These are phyloP conservation scores for Hordeum pubiflorum DNA, from an alignment of 202 grass and related monocot genomes.

Conservation along the genomic window DNA sequence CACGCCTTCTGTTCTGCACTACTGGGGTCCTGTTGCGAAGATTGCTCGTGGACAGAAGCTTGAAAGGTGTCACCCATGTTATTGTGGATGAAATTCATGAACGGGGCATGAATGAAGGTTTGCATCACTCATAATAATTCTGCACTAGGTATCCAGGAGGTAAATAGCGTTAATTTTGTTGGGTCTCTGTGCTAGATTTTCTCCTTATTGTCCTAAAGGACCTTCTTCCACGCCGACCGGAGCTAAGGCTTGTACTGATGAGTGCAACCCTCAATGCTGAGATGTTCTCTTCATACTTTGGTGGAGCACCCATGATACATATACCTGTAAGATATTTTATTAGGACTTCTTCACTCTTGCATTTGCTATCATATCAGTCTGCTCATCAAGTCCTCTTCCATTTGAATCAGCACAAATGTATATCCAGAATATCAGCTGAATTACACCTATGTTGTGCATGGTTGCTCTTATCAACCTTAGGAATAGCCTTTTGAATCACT, in stretches of 20 bases:
- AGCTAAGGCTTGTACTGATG: conserved; percentile 93
- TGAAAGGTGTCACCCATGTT: conserved; percentile 97
- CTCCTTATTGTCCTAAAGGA: conserved; percentile 97
- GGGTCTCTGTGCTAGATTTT: conserved; percentile 57
- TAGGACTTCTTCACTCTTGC: neutral
- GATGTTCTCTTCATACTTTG: conserved; percentile 93
- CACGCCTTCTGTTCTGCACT: conserved; percentile 89
- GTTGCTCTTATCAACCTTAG: neutral
- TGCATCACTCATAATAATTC: conserved; percentile 1
- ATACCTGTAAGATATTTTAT: conserved; percentile 68
- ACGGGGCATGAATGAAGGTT: conserved; percentile 99
- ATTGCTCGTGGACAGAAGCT: conserved; percentile 79
- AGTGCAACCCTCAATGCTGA: conserved; percentile 96
- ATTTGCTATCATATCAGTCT: neutral
- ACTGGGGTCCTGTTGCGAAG: conserved; percentile 89
- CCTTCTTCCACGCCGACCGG: conserved; percentile 71
- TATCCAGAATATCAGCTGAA: neutral
- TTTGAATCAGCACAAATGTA: neutral
- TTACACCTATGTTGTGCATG: neutral
- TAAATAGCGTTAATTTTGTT: conserved; percentile 25
- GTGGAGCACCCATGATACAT: conserved; percentile 89
- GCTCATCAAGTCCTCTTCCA: neutral
- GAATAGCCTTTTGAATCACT: neutral
- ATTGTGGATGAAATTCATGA: conserved; percentile 99
- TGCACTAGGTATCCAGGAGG: conserved; percentile 5